Evolutionary conservation across 129 eudicot species (phyloP), one percentile per base, ranked within the genome.

Genomic region (Centella asiatica): DNA sequence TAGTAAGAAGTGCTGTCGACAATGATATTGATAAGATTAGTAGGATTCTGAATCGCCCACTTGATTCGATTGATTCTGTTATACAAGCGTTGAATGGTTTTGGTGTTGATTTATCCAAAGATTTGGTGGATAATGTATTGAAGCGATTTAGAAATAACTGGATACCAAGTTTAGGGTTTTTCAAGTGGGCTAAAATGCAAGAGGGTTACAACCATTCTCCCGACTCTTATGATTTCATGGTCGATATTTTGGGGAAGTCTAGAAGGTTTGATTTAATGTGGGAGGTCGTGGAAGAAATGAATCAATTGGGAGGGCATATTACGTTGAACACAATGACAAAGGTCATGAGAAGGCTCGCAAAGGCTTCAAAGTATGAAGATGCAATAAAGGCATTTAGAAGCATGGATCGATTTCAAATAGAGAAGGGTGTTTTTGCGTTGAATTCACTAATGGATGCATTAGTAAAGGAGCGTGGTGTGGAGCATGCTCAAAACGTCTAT

Each of bases 321-420:
- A 79, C 96, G 0, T 29, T 80, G 52, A 70, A 32, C 61, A 87
- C 99, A 11, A 73, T 92, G 78, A 67, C 79, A 27, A 80, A 71
- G 71, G 82, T 87, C 40, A 77, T 92, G 31, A 84, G 94, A 78
- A 81, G 98, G 76, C 74, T 84, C 31, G 77, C 74, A 32, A 86
- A 77, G 66, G 83, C 84, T n/a, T 78, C 81, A 14, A 74, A 53
- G 70, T 72, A 78, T 66, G 86, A 80, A 26, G 88, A 78, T 34
- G 83, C 94, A 2, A 72, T 87, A 50, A 77, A 82, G 20, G 84
- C 80, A 13, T 84, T 92, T 66, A 52, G 70, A 62, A 76, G 64
- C 26, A 62, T 92, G 22, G 88, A 82, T 63, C 66, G n/a, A 19
- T 82, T 72, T 69, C 86, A 94, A 17, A 32, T 87, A 29, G 61